Evolutionary conservation across 306 rosid species (phyloP).

Genomic region (Citrullus mucosospermus): DNA sequence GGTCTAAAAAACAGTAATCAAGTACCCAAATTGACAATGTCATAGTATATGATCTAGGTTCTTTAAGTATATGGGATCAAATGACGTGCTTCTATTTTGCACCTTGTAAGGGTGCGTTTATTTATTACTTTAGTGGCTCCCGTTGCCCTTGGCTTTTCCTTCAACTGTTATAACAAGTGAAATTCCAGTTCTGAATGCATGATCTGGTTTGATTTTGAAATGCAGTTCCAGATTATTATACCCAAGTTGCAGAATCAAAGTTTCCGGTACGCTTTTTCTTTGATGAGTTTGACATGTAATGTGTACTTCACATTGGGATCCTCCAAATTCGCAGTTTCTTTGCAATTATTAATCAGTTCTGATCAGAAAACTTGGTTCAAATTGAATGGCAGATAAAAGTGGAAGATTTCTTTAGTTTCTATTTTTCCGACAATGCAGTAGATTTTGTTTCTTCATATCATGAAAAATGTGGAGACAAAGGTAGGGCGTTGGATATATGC

Average conservation of each 20-base stretch:
- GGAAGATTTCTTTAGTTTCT: constrained; percentile 68
- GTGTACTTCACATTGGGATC: neutral
- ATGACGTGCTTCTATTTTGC: neutral
- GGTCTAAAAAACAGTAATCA: neutral
- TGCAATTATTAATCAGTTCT: neutral
- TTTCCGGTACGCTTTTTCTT: constrained; percentile 51
- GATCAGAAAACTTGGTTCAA: neutral
- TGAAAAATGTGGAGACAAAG: constrained; percentile 80
- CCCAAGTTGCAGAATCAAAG: constrained; percentile 68
- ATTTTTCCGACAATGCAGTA: constrained; percentile 58
- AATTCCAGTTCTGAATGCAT: constrained; percentile 10
- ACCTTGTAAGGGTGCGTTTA: neutral
- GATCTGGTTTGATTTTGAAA: constrained; percentile 14
- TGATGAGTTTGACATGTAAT: neutral
- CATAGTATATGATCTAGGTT: neutral
- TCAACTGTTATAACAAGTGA: neutral
- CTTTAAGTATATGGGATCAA: neutral
- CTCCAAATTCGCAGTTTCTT: neutral
- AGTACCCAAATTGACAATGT: neutral
- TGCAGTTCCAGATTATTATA: constrained; percentile 71
- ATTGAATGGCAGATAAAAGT: constrained; percentile 65
- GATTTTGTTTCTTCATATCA: constrained; percentile 52
- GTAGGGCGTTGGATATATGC: constrained; percentile 25
- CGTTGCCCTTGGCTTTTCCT: neutral
- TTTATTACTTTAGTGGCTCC: neutral